These are phyloP conservation scores for Rhynchosporium agropyri DNA, from an alignment of 2,329 filamentous ascomycete species.

Conservation along the genomic window DNA sequence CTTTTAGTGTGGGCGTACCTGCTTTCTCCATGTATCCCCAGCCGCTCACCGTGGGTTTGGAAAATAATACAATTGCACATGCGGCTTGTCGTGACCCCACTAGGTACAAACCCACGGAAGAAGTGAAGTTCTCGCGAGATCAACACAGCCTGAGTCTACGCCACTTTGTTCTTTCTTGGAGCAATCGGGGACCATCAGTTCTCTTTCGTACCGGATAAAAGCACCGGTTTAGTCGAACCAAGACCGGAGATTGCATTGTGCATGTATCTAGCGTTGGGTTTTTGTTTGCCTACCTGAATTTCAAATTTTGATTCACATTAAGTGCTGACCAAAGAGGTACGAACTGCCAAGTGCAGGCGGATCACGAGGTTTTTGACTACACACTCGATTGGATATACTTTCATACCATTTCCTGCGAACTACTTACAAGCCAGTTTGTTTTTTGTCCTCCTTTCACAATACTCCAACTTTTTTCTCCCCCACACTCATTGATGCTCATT, in stretches of 20 bases:
- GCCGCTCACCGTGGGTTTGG: too few relatives aligned
- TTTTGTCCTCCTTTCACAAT: background rate
- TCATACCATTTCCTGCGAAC: background rate
- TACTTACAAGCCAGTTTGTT: background rate
- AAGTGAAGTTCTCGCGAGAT: too few relatives aligned
- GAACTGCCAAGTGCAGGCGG: background rate
- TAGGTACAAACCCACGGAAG: too few relatives aligned
- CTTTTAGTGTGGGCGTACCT: too few relatives aligned
- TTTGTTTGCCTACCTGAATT: background rate
- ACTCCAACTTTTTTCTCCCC: background rate
- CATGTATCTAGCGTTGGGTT: background rate
- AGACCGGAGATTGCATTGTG: background rate
- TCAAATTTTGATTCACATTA: background rate
- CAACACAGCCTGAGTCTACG: too few relatives aligned
- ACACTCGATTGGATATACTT: background rate
- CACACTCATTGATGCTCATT: background rate
- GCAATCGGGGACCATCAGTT: too few relatives aligned
- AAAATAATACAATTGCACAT: too few relatives aligned
- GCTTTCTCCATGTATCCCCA: too few relatives aligned
- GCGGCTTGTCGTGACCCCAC: too few relatives aligned
- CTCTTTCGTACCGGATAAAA: too few relatives aligned
- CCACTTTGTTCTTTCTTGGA: too few relatives aligned
- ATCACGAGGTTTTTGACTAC: background rate
- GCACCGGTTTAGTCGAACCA: background rate
- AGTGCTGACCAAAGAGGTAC: background rate